Evolutionary conservation across 352 stramenopile species (phyloP).

Genomic region (Pythium grandisporangium): DNA sequence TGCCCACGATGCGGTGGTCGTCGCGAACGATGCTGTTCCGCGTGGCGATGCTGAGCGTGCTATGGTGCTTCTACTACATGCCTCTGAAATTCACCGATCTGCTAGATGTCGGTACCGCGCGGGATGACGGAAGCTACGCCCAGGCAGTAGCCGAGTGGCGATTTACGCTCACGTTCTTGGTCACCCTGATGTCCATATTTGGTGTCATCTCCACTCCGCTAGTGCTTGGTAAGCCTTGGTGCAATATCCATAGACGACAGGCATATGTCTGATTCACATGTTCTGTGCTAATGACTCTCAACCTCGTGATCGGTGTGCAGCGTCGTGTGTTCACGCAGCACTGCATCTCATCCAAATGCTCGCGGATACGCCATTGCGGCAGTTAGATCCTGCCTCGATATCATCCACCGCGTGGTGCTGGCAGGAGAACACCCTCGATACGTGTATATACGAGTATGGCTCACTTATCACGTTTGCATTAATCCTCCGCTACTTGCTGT

Average conservation of each 20-base stretch:
- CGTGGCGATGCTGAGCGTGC: slow-evolving; percentile 5
- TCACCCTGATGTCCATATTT: slow-evolving; percentile 9
- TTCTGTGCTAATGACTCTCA: neutral
- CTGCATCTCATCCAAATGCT: slow-evolving; percentile 7
- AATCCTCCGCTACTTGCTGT: slow-evolving; percentile 23
- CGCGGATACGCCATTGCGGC: slow-evolving; percentile 1
- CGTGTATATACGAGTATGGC: slow-evolving; percentile 17
- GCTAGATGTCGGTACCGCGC: no score
- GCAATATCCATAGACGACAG: neutral
- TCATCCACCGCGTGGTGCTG: slow-evolving; percentile 6
- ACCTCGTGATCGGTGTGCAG: slow-evolving; percentile 1
- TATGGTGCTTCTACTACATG: slow-evolving; percentile 7
- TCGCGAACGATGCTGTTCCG: no score
- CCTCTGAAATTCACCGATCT: slow-evolving; percentile 5
- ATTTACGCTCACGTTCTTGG: slow-evolving; percentile 9
- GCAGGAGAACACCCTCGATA: neutral
- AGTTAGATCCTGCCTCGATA: no score
- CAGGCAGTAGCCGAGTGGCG: slow-evolving; percentile 5
- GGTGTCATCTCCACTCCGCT: slow-evolving; percentile 14
- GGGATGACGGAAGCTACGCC: no score
- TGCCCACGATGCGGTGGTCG: no score
- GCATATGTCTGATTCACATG: neutral
- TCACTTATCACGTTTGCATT: slow-evolving; percentile 19
- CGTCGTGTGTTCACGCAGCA: slow-evolving; percentile 10
- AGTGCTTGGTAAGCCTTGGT: slow-evolving; percentile 9